Evolutionary conservation across 768 basidiomycete genomes (phyloP), one percentile per base, ranked within the genome.

Genomic region (Cystoderma amianthinum): DNA sequence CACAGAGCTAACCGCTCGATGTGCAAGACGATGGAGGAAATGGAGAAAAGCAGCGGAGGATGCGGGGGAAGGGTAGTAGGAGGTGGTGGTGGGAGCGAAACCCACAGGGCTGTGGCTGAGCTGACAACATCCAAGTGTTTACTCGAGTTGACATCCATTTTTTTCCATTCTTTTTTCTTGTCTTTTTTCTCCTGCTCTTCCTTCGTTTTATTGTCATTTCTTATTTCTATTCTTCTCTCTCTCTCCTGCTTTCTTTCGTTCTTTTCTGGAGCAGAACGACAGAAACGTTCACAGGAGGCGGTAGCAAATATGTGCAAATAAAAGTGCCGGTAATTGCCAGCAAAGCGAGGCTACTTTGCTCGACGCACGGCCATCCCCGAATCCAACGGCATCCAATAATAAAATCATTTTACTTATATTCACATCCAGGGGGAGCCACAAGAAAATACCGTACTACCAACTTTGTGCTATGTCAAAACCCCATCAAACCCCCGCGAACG

Each of bases 71-170:
- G 45, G 21, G 53, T 51, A 57, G 61, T 57, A 56, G 57, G 68
- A 66, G 60, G 65, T 68, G 71, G 69, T 74, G 71, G 76, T 72
- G 72, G 75, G 71, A 68, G 71, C 66, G 71, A 72, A 70, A 65
- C 67, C 66, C 59, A 58, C 62, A 65, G 60, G 61, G 58, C 55
- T 63, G 64, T 67, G 66, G 28, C 39, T 30, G 39, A 32, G 41
- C 41, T 66, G 64, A 68, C 64, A 57, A 63, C 56, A 19, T 55
- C 58, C 57, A 52, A 55, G 58, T 69, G 68, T 69, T 69, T 68
- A 62, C 61, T 47, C 54, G 52, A 64, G 65, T 67, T 65, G 63
- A 63, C 65, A 61, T 48, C 49, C 25, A 28, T 7, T n/a, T 28
- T 28, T 28, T n/a, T n/a, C n/a, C n/a, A 28, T 28, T 28, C 25